Conservation (phyloP, 1,139 yeast species). For the Hanseniaspora gamundiae region DNA sequence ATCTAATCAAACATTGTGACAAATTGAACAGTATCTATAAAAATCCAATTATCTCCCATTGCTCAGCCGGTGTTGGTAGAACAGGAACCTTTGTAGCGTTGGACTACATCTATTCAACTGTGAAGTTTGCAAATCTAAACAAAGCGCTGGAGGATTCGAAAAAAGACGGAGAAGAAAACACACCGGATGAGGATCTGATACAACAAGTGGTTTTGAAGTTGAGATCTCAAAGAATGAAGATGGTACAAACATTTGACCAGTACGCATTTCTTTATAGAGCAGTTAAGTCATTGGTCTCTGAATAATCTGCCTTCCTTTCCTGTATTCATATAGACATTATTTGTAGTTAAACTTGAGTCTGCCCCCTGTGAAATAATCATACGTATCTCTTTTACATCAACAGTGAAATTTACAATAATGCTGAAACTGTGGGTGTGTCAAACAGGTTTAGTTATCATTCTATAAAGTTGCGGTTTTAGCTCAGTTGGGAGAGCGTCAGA, state of each 20-base stretch:
- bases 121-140: conserved; percentile 25
- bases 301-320: background rate
- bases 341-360: too few species aligned
- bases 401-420: too few species aligned
- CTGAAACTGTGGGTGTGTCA: background rate
- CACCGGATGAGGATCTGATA: conserved; percentile 16
- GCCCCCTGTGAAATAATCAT: too few species aligned
- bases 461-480: conserved; percentile 16
- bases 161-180: conserved; percentile 3
- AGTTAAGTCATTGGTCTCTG: conserved; percentile 14
- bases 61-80: conserved; percentile 75
- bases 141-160: conserved; percentile 11
- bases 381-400: too few species aligned
- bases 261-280: conserved; percentile 23
- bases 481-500: conserved; percentile 24
- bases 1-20: conserved; percentile 20
- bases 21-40: conserved; percentile 14
- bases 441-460: background rate
- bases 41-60: conserved; percentile 40
- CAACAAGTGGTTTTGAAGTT: conserved; percentile 23
- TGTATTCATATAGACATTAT: too few species aligned
- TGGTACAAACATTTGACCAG: conserved; percentile 26
- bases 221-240: conserved; percentile 23
- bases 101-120: conserved; percentile 38
- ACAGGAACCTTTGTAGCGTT: conserved; percentile 62